These are phyloP conservation scores for Metschnikowia noctiluminum DNA, from an alignment of 805 yeast genomes.

Conservation along the genomic window DNA sequence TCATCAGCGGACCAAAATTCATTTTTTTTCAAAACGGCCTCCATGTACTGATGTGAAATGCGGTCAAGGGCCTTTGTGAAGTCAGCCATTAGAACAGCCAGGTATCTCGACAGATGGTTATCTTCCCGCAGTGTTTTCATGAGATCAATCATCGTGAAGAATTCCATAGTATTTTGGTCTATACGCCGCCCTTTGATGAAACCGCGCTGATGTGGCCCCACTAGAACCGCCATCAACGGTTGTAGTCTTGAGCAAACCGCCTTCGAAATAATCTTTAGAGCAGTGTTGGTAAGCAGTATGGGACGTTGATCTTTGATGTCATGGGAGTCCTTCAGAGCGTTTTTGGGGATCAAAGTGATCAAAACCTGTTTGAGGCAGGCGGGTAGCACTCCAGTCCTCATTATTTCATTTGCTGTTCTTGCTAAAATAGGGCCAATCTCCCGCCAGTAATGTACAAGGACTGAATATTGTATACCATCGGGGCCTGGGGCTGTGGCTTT, in stretches of 20 bases:
- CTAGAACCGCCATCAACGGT: not conserved
- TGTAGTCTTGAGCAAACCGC: constrained; percentile 3
- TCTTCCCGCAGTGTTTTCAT: not conserved
- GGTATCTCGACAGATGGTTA: too few species aligned
- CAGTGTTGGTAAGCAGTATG: constrained; percentile 4
- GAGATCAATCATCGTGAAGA: constrained; percentile 2
- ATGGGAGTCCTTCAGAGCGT: not conserved
- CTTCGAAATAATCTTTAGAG: constrained; percentile 1
- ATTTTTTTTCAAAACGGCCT: not conserved
- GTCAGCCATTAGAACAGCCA: constrained; percentile 1
- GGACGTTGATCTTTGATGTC: constrained; percentile 5
- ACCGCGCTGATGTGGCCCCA: constrained; percentile 5
- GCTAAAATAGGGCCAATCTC: not conserved
- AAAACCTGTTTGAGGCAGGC: not conserved
- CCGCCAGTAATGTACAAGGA: not conserved
- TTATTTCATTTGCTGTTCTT: constrained; percentile 2
- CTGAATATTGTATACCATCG: constrained; percentile 1
- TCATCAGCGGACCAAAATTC: not conserved
- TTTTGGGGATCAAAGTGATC: constrained; percentile 7
- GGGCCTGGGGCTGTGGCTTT: not conserved
- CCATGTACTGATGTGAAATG: not conserved
- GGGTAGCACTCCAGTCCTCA: constrained; percentile 3
- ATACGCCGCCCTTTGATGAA: constrained; percentile 2
- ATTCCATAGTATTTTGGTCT: constrained; percentile 3
- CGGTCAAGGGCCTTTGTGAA: constrained; percentile 5